A percentile compares a stretch with the other conserved stretches of the same genome.
Evolutionary conservation across 257 asterid genomes (phyloP).

Genomic region (Solanum pennellii): DNA sequence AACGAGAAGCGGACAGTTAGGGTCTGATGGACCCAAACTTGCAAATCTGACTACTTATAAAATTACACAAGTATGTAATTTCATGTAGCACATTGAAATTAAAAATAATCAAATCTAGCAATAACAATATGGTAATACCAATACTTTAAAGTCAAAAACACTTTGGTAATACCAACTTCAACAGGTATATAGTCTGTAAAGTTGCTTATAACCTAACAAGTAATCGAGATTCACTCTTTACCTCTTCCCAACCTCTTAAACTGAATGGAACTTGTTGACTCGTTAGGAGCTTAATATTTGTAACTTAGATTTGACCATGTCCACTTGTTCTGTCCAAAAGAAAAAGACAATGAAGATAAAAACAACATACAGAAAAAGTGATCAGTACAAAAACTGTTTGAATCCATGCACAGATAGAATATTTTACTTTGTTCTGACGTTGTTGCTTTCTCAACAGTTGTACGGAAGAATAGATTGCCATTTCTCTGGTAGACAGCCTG

Average conservation of each 20-base stretch:
- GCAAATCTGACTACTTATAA: neutral
- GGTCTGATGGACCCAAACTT: neutral
- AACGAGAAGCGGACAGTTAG: neutral
- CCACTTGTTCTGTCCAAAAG: conserved; percentile 55
- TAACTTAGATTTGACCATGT: conserved; percentile 42
- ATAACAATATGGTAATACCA: neutral
- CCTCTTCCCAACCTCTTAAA: neutral
- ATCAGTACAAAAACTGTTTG: neutral
- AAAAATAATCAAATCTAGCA: neutral
- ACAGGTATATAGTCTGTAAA: neutral
- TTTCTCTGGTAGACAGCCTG: conserved; percentile 69
- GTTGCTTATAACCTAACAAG: neutral
- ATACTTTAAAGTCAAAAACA: neutral
- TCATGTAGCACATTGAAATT: neutral
- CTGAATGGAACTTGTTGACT: neutral
- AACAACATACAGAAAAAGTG: neutral
- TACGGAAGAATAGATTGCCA: conserved; percentile 61
- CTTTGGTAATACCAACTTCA: neutral
- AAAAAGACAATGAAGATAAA: neutral
- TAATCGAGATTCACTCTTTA: neutral
- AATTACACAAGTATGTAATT: neutral
- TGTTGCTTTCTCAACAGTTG: conserved; percentile 54
- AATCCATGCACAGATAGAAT: neutral
- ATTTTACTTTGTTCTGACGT: conserved; percentile 60
- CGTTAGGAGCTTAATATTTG: conserved; percentile 31